A percentile compares a stretch with the other conserved stretches of the same genome.
Evolutionary conservation across 129 eudicot genomes (phyloP).

Genomic region (Artemisia tridentata): DNA sequence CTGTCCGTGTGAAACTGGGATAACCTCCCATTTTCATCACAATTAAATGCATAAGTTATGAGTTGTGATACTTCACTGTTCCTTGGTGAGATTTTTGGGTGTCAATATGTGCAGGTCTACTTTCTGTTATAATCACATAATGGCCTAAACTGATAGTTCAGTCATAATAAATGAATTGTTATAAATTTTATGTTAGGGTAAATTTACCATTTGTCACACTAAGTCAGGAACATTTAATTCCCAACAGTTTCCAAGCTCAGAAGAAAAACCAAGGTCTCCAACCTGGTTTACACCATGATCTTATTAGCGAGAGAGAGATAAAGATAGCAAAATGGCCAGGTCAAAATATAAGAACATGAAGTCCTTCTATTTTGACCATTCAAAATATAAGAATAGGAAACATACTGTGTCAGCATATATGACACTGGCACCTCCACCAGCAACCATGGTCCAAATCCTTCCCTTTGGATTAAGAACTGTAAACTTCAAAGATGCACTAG

Average conservation of each 20-base stretch:
- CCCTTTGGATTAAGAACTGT: constrained; percentile 98
- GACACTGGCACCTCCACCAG: constrained; percentile 99
- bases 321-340: not conserved
- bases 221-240: no score
- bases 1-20: no score
- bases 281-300: constrained; percentile 47
- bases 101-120: no score
- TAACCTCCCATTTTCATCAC: no score
- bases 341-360: not conserved
- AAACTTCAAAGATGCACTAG: constrained; percentile 98
- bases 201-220: no score
- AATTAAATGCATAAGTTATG: no score
- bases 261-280: constrained; percentile 98
- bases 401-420: constrained; percentile 96
- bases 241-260: constrained; percentile 97
- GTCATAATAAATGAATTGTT: no score
- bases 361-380: not conserved
- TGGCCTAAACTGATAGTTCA: no score
- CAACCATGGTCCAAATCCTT: constrained; percentile 99
- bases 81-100: no score
- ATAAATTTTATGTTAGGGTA: no score
- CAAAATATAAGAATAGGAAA: constrained; percentile 10
- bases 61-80: no score
- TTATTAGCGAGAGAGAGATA: not conserved
- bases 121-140: no score